These are phyloP conservation scores for Taphrina deformans DNA, from an alignment of 1,139 yeast species.

Conservation along the genomic window DNA sequence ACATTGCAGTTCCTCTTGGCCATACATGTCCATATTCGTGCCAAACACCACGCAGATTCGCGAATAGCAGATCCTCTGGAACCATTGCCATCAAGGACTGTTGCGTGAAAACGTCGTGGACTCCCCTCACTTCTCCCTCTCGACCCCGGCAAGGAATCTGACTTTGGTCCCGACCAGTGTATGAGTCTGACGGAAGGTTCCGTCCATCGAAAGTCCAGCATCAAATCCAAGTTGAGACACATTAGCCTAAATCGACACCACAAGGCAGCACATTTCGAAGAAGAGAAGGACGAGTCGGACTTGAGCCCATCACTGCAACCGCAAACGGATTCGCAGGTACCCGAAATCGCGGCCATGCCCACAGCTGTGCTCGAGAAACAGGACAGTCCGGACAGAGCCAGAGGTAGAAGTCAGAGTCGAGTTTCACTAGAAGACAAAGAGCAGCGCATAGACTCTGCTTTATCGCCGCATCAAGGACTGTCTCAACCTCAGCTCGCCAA, in stretches of 20 bases:
- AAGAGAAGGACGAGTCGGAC: not conserved
- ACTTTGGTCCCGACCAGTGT: not conserved
- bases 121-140: too few species aligned
- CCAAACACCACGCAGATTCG: too few species aligned
- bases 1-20: too few species aligned
- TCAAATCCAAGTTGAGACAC: constrained; percentile 1
- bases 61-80: too few species aligned
- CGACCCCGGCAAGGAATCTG: too few species aligned
- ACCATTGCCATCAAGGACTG: too few species aligned
- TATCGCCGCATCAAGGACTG: not conserved
- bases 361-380: not conserved
- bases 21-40: too few species aligned
- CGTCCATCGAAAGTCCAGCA: constrained; percentile 1
- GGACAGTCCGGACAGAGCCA: not conserved
- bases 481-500: constrained; percentile 1
- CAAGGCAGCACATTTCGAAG: constrained; percentile 10
- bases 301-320: not conserved
- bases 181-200: not conserved
- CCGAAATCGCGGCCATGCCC: not conserved
- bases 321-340: not conserved
- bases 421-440: not conserved
- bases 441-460: not conserved
- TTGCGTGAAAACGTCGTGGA: too few species aligned
- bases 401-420: constrained; percentile 6
- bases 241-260: not conserved